Evolutionary conservation across 305 asterid genomes (phyloP), one percentile per base, ranked within the genome.

Genomic region (Ilex paraguariensis): DNA sequence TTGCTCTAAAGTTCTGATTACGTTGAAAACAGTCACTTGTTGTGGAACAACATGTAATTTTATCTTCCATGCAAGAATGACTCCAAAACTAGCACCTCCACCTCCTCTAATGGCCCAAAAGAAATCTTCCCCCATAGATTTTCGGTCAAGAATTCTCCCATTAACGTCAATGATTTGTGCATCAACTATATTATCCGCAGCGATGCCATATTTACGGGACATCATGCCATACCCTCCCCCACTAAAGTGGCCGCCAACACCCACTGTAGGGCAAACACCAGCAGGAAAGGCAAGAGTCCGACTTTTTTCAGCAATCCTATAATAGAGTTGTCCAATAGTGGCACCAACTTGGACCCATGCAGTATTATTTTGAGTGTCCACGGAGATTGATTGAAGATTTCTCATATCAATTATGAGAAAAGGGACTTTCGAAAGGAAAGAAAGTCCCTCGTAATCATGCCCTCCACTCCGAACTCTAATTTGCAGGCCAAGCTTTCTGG

Each of bases 91-190:
- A 30, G 32, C 58, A 7, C 58, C 58, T 15, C 58, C 58, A 21
- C 58, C 54, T 12, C 54, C 54, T 12, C 54, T 13, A 15, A 50
- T 50, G 6, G 54, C 54, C 54, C 54, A 50, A 21, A 54, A 54
- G 58, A 54, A 8, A 9, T 54, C 58, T 12, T 54, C 58, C 13
- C 58, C 58, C 58, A 54, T 54, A 14, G 31, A 54, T 54, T 54
- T 54, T 15, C 58, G 30, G 13, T 54, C 58, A 16, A 54, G 58
- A 30, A 54, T n/a, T n/a, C 15, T 7, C 0, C 58, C 58, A 10
- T 15, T 54, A 10, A 30, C 58, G 4, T 54, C 33, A 14, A 54
- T 21, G 13, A 54, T 54, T 15, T 21, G 30, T 12, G 58, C 58
- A 21, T 54, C 58, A 6, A 54, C 7, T 14, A 30, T 30, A 14